Base-by-base conservation (phyloP, 2,329 filamentous ascomycete genomes). In the Albophoma yamanashiensis region DNA sequence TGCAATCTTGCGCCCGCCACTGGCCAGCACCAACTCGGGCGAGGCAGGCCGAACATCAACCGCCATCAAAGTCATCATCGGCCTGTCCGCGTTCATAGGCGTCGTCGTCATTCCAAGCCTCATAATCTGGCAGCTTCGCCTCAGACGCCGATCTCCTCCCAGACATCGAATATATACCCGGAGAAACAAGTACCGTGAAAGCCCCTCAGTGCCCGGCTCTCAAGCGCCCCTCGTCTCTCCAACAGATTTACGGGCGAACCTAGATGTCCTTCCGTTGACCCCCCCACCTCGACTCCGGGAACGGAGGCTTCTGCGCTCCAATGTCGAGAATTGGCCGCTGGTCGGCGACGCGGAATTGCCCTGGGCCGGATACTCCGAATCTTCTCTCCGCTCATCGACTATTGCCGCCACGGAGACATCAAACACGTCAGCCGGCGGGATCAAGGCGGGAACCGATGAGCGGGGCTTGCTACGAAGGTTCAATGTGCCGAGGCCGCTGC, bases 201-300 rank as follows among this genome's bases (percentile, higher is more conserved):
- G 56, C 34, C 31, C 31, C 20, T 5, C 14, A 4, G 56, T 45
- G 12, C 36, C 68, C 58, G 69, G 70, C n/a, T 76, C 76, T 1
- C 74, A 73, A 0, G 75, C 76, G 17, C 76, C 76, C 2, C 68
- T 81, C 0, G 75, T 78, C 52, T 74, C 77, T 0, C 72, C 77
- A 0, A 67, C 71, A 0, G 60, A 67, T 9, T 73, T 74, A 0
- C 64, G 65, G 27, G 42, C 62, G 2, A 66, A 63, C 15, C 43
- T 60, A 9, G 65, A 68, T 12, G 61, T 62, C 2, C 58, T 62
- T 2, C 71, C 72, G 0, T 64, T 78, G 31, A 79, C 75, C 0
- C 79, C 80, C 1, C 80, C 80, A 0, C 75, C 75, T 2, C 75
- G 79, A 22, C 74, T 83, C 2, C 73, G 76, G 58, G 78, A 82